Evolutionary conservation across 2,329 filamentous ascomycete genomes (phyloP), one percentile per base, ranked within the genome.

Genomic region (Ophiocordyceps camponoti-leonardi): DNA sequence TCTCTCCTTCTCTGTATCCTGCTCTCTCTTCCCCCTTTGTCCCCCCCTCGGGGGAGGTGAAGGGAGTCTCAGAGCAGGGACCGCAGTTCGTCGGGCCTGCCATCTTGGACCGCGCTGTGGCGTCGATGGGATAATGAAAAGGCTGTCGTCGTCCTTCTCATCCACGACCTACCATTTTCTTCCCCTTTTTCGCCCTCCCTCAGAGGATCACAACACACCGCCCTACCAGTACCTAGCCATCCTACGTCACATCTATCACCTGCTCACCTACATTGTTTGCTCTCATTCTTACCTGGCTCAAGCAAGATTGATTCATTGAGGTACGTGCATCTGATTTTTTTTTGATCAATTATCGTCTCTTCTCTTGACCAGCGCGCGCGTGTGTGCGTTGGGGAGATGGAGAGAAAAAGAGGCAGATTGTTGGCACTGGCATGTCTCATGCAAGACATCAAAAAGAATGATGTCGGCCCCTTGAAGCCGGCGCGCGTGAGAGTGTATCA

Each of bases 401-500:
- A 37, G 33, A 37, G 33, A 18, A 18, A 37, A 3, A 16, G n/a
- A 37, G 33, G 26, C 26, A 28, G 33, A 37, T 18, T 37, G 16
- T 16, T n/a, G 16, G 33, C 19, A 3, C 5, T 7, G 16, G 33
- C 19, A 13, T 18, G 18, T 40, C 18, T 19, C 37, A 18, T 20
- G 40, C 40, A 40, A 42, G 40, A 46, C 35, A 45, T n/a, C 4
- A 18, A 35, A n/a, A 23, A 23, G 37, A 35, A 41, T 35, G 35
- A 37, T 37, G 19, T 35, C 20, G 20, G 6, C 30, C 5, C 10
- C 11, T 37, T 46, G 41, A 42, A 20, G 40, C 28, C 22, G 30
- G 10, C 13, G 40, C 41, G 40, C 31, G 19, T 42, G 44, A 31
- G 39, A 8, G 39, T 45, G 39, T 35, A 46, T 46, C 44, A 46